A percentile compares a stretch with the other conserved stretches of the same genome.
Evolutionary conservation across 2,329 filamentous ascomycete genomes (phyloP).

Genomic region (Colletotrichum neosansevieriae): DNA sequence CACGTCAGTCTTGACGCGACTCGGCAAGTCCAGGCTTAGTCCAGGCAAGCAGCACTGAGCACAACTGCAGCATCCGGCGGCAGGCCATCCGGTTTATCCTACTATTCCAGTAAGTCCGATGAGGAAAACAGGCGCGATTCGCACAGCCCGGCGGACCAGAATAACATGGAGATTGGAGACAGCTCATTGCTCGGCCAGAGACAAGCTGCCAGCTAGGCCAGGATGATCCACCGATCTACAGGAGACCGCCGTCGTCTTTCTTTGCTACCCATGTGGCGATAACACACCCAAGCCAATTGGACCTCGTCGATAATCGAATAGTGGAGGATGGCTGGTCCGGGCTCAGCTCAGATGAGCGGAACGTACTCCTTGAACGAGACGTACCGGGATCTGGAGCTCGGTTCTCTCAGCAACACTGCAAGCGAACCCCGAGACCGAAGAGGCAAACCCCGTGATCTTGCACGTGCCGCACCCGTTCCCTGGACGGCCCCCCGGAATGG

Average conservation of each 20-base stretch:
- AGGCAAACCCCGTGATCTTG: conserved; percentile 35
- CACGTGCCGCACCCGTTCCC: conserved; percentile 30
- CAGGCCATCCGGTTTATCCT: conserved; percentile 11
- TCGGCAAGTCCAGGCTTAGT: neutral
- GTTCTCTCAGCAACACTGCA: neutral
- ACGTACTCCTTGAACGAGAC: neutral
- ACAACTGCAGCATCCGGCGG: neutral
- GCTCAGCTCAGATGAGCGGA: conserved; percentile 9
- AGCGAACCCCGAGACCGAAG: conserved; percentile 24
- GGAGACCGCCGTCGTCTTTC: conserved; percentile 24
- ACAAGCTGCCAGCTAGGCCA: conserved; percentile 28
- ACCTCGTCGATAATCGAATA: neutral
- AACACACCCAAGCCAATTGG: conserved; percentile 18
- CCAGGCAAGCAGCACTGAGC: conserved; percentile 8
- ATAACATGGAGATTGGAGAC: neutral
- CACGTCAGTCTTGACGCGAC: conserved; percentile 19
- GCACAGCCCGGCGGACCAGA: conserved; percentile 20
- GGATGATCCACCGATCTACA: conserved; percentile 38
- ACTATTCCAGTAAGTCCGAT: neutral
- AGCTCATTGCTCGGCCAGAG: conserved; percentile 6
- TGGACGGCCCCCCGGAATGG: conserved; percentile 27
- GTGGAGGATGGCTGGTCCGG: conserved; percentile 21
- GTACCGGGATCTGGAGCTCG: conserved; percentile 10
- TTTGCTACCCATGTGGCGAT: conserved; percentile 35
- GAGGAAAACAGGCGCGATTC: neutral